Conservation (phyloP, 2,329 filamentous ascomycete species). For the Aspergillus aculeatus region DNA sequence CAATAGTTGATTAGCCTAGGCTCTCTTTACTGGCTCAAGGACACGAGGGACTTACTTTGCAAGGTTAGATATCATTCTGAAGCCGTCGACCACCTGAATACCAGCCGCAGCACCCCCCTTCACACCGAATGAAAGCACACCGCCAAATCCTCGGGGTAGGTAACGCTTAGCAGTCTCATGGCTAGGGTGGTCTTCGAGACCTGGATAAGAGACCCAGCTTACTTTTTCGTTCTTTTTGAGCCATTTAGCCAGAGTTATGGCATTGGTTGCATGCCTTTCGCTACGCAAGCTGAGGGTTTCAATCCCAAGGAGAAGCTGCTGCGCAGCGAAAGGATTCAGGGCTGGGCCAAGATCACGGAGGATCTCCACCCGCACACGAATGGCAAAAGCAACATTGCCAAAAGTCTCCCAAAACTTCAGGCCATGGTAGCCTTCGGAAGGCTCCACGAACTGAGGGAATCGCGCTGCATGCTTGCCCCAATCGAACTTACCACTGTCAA, state of each 20-base stretch:
- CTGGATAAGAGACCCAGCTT: slow-evolving; percentile 91
- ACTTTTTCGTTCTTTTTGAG: slow-evolving; percentile 81
- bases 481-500: slow-evolving; percentile 90
- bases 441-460: slow-evolving; percentile 92
- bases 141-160: slow-evolving; percentile 78
- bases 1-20: slow-evolving; percentile 12
- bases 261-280: slow-evolving; percentile 84
- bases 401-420: slow-evolving; percentile 94
- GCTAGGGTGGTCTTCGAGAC: slow-evolving; percentile 75
- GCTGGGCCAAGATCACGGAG: slow-evolving; percentile 80
- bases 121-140: slow-evolving; percentile 89
- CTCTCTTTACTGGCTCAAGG: neutral
- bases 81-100: slow-evolving; percentile 83
- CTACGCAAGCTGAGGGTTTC: slow-evolving; percentile 86
- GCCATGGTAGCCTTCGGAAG: slow-evolving; percentile 81
- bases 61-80: slow-evolving; percentile 93
- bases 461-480: slow-evolving; percentile 81
- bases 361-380: slow-evolving; percentile 84
- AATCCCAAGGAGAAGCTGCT: slow-evolving; percentile 83
- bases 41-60: slow-evolving; percentile 63
- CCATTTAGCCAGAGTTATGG: slow-evolving; percentile 75
- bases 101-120: slow-evolving; percentile 84
- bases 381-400: slow-evolving; percentile 77
- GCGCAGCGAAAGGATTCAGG: slow-evolving; percentile 86
- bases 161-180: slow-evolving; percentile 85